Percentiles rank a stretch among this genome's conserved stretches.
These are phyloP conservation scores for Termitomyces sp. DNA, from an alignment of 768 basidiomycete genomes.

Conservation along the genomic window DNA sequence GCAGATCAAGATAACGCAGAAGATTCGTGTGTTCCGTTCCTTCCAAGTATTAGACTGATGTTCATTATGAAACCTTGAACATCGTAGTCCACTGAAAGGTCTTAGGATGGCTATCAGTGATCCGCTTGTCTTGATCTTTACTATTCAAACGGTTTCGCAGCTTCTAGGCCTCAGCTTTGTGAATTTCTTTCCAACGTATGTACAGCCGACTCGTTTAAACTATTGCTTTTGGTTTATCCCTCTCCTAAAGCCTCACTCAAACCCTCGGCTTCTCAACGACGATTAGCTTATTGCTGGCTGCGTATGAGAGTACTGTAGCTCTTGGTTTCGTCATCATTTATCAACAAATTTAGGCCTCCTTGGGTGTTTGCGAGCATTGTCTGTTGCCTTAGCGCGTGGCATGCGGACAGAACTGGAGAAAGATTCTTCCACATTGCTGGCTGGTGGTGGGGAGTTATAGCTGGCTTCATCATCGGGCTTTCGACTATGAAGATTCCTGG, in stretches of 20 bases:
- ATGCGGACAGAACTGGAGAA: constrained; percentile 57
- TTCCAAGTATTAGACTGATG: not conserved
- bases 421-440: constrained; percentile 54
- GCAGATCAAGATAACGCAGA: constrained; percentile 53
- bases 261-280: constrained; percentile 61
- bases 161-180: constrained; percentile 53
- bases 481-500: constrained; percentile 45
- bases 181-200: constrained; percentile 55
- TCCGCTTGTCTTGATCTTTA: constrained; percentile 46
- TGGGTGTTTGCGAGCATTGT: constrained; percentile 53
- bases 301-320: constrained; percentile 30
- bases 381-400: constrained; percentile 47
- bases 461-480: constrained; percentile 57
- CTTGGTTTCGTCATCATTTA: not conserved
- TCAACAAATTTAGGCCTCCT: constrained; percentile 40
- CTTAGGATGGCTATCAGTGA: constrained; percentile 53
- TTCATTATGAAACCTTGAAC: not conserved
- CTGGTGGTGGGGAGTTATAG: constrained; percentile 56
- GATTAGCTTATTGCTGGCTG: constrained; percentile 51
- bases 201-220: not conserved
- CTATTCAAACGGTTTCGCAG: constrained; percentile 44
- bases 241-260: constrained; percentile 36
- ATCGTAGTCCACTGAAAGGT: constrained; percentile 39
- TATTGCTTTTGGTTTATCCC: not conserved
- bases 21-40: constrained; percentile 42